Percentiles rank a stretch among this genome's conserved stretches.
Evolutionary conservation across 2,329 filamentous ascomycete species (phyloP).

Genomic region (Trichoderma harzianum): DNA sequence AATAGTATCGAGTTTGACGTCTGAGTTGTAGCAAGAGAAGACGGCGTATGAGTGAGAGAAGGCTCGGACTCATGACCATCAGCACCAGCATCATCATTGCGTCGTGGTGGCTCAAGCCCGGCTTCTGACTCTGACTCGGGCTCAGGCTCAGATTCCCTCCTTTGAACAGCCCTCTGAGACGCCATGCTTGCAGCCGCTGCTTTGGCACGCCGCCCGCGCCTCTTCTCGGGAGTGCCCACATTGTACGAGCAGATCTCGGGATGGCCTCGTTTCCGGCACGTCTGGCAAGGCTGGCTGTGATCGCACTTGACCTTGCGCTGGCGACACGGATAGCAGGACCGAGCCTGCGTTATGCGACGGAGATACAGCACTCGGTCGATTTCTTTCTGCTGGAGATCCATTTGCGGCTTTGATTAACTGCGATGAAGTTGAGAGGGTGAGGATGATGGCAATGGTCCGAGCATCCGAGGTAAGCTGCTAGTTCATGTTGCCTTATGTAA

Average conservation of each 20-base stretch:
- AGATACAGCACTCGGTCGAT: slow-evolving; percentile 10
- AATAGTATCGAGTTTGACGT: background rate
- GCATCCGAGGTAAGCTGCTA: background rate
- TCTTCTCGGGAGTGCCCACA: background rate
- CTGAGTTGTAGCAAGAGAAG: background rate
- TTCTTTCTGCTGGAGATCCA: background rate
- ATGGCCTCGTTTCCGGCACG: slow-evolving; percentile 15
- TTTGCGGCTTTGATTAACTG: background rate
- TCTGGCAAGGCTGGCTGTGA: slow-evolving; percentile 10
- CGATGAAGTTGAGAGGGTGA: background rate
- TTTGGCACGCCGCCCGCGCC: background rate
- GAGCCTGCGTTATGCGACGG: background rate
- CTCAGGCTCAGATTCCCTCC: background rate
- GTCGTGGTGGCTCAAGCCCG: background rate
- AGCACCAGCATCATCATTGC: background rate
- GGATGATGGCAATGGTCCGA: background rate
- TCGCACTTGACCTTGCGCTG: slow-evolving; percentile 17
- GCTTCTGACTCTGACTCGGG: background rate
- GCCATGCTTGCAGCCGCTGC: background rate
- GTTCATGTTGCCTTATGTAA: background rate
- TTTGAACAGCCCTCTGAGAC: background rate
- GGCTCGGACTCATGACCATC: background rate
- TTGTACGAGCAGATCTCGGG: slow-evolving; percentile 13
- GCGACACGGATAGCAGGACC: slow-evolving; percentile 15
- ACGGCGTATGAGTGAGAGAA: background rate